Evolutionary conservation across 805 yeast genomes (phyloP), one percentile per base, ranked within the genome.

Genomic region (Candida caryicola): DNA sequence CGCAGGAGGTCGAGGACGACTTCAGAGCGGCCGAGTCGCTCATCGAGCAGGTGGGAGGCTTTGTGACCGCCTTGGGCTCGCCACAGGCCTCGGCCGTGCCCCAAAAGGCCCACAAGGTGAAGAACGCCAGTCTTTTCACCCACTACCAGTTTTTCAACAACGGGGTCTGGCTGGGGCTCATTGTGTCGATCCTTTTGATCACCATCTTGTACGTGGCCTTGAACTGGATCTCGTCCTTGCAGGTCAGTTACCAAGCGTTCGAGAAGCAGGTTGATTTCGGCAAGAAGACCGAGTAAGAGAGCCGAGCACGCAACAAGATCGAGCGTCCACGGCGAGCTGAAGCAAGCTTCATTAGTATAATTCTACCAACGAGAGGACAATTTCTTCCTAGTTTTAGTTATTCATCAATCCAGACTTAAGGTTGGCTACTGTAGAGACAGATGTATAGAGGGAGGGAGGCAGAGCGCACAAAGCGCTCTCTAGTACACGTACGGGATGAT

Each of bases 401-500:
- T n/a, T n/a, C n/a, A n/a, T n/a, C n/a, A n/a, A n/a, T n/a, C n/a
- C n/a, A n/a, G n/a, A n/a, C n/a, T n/a, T n/a, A n/a, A n/a, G n/a
- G n/a, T n/a, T n/a, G n/a, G n/a, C n/a, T n/a, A n/a, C n/a, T n/a
- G n/a, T n/a, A 87, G 43, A 85, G 81, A 64, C 82, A 75, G 40
- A 68, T 75, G 34, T 75, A 70, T 46, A 69, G 62, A 40, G 74
- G 69, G 45, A 76, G 71, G 59, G 79, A 78, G 57, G 37, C 33
- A 12, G 45, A 41, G 37, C 37, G 32, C 18, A n/a, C n/a, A 16
- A 9, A 7, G 9, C 9, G 10, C 7, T 7, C 13, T 19, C 31
- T 64, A 90, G 60, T 89, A 91, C 5, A 93, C 63, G 52, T 81
- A 89, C 4, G 99, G 99, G 46, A 93, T 74, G 45, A 93, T 89